phyloP scores from a whole-genome alignment of 2,329 filamentous ascomycete species.

The Fusarium chuoi region DNA sequence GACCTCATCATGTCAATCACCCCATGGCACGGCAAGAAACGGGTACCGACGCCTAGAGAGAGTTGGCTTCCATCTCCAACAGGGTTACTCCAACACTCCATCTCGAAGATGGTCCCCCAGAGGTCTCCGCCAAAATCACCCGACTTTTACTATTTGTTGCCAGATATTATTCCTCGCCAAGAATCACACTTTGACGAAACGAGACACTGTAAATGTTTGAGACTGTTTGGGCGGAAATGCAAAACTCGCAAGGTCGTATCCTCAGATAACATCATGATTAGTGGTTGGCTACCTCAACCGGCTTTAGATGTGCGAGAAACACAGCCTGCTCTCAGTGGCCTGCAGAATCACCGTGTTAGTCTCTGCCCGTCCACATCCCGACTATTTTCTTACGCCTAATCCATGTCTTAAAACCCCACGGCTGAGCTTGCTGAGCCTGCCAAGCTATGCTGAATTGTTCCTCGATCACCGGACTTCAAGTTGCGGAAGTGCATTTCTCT shows the following conservation, averaged over 20 bases:
- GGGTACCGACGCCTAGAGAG: constrained; percentile 18
- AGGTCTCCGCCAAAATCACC: constrained; percentile 7
- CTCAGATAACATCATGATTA: background rate
- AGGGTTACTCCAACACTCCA: background rate
- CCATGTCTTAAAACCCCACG: constrained; percentile 15
- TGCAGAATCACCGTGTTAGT: background rate
- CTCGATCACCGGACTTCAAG: constrained; percentile 33
- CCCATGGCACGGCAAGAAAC: constrained; percentile 21
- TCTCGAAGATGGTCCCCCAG: constrained; percentile 6
- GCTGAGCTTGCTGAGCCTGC: background rate
- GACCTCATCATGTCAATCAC: background rate
- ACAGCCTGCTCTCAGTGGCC: background rate
- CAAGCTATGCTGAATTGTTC: background rate
- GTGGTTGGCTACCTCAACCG: constrained; percentile 22
- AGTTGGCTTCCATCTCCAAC: background rate
- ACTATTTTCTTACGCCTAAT: constrained; percentile 13
- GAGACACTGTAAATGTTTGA: background rate
- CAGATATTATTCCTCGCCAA: constrained; percentile 26
- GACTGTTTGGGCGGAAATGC: constrained; percentile 20
- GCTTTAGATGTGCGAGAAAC: constrained; percentile 40
- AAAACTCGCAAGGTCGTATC: constrained; percentile 14
- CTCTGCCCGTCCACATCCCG: background rate
- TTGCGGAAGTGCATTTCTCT: constrained; percentile 23
- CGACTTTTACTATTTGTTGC: constrained; percentile 19
- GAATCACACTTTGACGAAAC: background rate